A percentile compares a stretch with the other conserved stretches of the same genome.
phyloP scores from a whole-genome alignment of 164 flowering plant genomes.

The Pachysandra terminalis region DNA sequence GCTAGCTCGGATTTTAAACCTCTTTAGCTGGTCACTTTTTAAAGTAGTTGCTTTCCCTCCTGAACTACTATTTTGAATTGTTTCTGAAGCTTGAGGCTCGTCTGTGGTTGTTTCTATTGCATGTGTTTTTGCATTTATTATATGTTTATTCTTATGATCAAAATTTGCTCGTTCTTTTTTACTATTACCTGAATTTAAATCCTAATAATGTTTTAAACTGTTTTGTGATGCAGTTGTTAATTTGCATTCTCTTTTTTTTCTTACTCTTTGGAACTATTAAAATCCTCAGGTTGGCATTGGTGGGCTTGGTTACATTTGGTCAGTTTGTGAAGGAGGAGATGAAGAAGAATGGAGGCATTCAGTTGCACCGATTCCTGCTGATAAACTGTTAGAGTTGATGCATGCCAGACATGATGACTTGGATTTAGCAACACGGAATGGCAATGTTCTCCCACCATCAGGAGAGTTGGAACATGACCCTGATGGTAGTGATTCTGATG shows the following conservation, averaged over 20 bases:
- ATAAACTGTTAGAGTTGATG: conserved; percentile 51
- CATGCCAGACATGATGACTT: conserved; percentile 37
- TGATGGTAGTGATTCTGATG: conserved; percentile 43
- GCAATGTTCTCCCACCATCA: conserved; percentile 44
- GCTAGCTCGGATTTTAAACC: no score
- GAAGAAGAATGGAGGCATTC: conserved; percentile 99
- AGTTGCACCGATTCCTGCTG: conserved; percentile 81
- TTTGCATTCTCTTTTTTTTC: neutral
- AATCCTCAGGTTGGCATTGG: conserved; percentile 69
- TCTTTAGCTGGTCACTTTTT: no score
- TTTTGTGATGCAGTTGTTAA: neutral
- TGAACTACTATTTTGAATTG: no score
- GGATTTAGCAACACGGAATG: conserved; percentile 46
- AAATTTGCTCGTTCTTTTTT: no score
- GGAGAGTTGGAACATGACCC: conserved; percentile 58
- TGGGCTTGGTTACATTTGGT: conserved; percentile 87
- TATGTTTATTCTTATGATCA: no score
- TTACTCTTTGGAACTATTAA: neutral
- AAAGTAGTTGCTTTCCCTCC: no score
- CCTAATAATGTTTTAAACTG: no score
- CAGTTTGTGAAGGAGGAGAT: conserved; percentile 61
- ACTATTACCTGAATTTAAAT: no score
- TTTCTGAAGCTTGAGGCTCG: no score
- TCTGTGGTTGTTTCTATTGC: no score
- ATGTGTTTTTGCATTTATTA: no score